Conservation (phyloP, 495 filamentous ascomycete species). For the Daldinia concentrica region DNA sequence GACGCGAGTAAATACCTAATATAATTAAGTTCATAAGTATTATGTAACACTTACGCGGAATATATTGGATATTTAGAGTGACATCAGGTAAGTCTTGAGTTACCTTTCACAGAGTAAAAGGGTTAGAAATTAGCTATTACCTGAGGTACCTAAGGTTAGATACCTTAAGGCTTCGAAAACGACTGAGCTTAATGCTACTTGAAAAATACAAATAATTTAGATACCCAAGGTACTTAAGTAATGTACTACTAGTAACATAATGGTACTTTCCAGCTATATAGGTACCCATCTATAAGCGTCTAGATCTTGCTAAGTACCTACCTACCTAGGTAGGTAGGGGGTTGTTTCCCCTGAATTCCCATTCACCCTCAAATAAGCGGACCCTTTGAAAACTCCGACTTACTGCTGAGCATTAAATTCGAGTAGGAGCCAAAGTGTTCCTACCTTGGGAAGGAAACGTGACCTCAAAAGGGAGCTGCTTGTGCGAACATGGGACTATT, state of each 20-base stretch:
- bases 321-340: no score
- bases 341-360: neutral
- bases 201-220: neutral
- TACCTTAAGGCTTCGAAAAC: neutral
- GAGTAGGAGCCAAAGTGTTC: neutral
- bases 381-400: neutral
- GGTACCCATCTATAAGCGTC: no score
- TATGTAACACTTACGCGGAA: neutral
- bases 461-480: neutral
- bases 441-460: neutral
- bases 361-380: neutral
- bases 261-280: neutral
- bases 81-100: neutral
- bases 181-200: neutral
- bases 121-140: neutral
- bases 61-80: neutral
- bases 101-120: neutral
- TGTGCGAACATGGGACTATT: no score
- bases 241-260: neutral
- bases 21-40: neutral
- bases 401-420: neutral
- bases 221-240: neutral
- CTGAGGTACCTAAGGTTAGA: neutral
- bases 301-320: neutral
- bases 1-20: neutral